These are phyloP conservation scores for Eucalyptus tenuipes DNA, from an alignment of 345 rosid species.

Conservation along the genomic window DNA sequence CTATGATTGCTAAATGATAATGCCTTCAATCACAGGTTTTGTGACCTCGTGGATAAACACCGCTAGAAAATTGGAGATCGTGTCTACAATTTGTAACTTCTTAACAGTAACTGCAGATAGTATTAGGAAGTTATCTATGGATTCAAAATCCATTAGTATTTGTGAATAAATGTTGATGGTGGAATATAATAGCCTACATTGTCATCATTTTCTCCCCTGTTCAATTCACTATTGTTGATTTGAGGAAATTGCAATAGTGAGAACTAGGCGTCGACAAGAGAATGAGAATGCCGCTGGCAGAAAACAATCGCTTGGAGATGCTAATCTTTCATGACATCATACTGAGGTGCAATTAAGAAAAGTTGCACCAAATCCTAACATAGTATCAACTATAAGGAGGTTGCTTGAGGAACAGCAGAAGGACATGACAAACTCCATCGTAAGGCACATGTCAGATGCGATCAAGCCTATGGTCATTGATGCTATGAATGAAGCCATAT, in stretches of 20 bases:
- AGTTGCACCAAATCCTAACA: background rate
- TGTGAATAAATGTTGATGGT: background rate
- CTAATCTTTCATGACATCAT: background rate
- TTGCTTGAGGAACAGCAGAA: background rate
- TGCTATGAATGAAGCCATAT: background rate
- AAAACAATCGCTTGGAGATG: background rate
- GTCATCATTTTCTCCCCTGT: background rate
- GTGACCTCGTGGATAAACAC: background rate
- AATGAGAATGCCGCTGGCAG: background rate
- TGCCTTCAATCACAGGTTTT: background rate
- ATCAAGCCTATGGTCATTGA: background rate
- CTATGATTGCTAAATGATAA: background rate
- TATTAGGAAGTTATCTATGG: background rate
- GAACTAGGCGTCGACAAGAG: background rate
- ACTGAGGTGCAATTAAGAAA: background rate
- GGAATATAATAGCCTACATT: background rate
- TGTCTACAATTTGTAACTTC: background rate
- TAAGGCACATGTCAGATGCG: background rate
- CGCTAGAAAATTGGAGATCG: background rate
- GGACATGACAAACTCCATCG: background rate
- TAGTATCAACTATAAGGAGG: background rate
- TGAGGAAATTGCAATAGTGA: background rate
- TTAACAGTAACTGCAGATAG: background rate
- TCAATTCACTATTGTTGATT: background rate
- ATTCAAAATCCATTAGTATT: background rate